These are phyloP conservation scores for Priceomyces medius DNA, from an alignment of 805 yeast species.

Conservation along the genomic window DNA sequence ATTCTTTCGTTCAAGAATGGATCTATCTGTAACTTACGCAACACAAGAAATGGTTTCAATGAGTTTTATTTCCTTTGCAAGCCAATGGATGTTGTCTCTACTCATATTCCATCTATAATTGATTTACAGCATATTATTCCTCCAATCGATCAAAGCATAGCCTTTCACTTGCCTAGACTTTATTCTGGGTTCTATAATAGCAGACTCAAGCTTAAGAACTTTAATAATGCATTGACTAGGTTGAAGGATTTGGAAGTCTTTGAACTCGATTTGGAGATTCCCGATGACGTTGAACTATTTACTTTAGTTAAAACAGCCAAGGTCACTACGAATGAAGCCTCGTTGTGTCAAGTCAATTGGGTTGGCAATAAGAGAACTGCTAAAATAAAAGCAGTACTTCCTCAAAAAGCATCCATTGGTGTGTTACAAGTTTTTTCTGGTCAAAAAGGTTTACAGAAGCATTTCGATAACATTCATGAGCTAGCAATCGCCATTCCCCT, in stretches of 20 bases:
- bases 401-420: constrained; percentile 67
- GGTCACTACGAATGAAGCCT: constrained; percentile 47
- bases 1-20: constrained; percentile 39
- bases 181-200: constrained; percentile 75
- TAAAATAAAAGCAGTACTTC: constrained; percentile 77
- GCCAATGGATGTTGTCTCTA: constrained; percentile 73
- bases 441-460: constrained; percentile 55
- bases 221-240: constrained; percentile 73
- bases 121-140: constrained; percentile 86
- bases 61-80: constrained; percentile 74
- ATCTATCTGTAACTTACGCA: constrained; percentile 30
- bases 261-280: constrained; percentile 74
- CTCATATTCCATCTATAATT: constrained; percentile 81
- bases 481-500: constrained; percentile 73
- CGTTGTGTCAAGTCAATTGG: constrained; percentile 81
- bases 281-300: constrained; percentile 65
- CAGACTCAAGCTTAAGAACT: constrained; percentile 59
- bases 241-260: constrained; percentile 73
- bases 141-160: constrained; percentile 73
- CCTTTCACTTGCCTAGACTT: constrained; percentile 80
- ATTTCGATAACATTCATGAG: constrained; percentile 60
- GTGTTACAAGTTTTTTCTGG: constrained; percentile 76
- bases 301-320: constrained; percentile 56
- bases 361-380: constrained; percentile 59
- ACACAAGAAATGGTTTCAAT: constrained; percentile 26